Evolutionary conservation across 2,329 filamentous ascomycete species (phyloP).

Genomic region (Fusarium sulawesiense): DNA sequence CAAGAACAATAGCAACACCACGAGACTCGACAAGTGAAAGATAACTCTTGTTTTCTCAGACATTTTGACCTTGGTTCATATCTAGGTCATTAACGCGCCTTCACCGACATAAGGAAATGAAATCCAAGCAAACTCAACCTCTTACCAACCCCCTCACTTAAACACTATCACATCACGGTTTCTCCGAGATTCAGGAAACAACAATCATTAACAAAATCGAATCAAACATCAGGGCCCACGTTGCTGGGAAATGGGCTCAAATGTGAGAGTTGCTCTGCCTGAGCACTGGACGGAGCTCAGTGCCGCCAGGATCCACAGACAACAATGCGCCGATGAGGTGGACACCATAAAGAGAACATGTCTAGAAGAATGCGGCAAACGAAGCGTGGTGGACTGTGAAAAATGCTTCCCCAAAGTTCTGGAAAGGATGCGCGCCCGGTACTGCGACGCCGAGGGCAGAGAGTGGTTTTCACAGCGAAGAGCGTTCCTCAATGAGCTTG

Average conservation of each 20-base stretch:
- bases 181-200: background rate
- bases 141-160: background rate
- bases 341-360: conserved; percentile 58
- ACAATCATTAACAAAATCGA: background rate
- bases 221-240: background rate
- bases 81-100: background rate
- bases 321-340: conserved; percentile 56
- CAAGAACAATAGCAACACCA: conserved; percentile 24
- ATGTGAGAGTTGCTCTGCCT: conserved; percentile 47
- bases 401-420: conserved; percentile 62
- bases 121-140: background rate
- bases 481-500: conserved; percentile 62
- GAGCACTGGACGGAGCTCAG: conserved; percentile 56
- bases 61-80: no score
- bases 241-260: conserved; percentile 40
- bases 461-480: conserved; percentile 66
- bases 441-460: conserved; percentile 49
- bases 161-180: background rate
- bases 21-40: background rate
- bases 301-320: conserved; percentile 48
- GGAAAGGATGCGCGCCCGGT: conserved; percentile 56
- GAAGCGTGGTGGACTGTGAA: conserved; percentile 58
- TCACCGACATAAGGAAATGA: background rate
- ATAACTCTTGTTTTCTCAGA: background rate
- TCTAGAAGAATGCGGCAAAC: conserved; percentile 55